Conservation (phyloP, 164 flowering plant genomes). For the Aristolochia fimbriata region DNA sequence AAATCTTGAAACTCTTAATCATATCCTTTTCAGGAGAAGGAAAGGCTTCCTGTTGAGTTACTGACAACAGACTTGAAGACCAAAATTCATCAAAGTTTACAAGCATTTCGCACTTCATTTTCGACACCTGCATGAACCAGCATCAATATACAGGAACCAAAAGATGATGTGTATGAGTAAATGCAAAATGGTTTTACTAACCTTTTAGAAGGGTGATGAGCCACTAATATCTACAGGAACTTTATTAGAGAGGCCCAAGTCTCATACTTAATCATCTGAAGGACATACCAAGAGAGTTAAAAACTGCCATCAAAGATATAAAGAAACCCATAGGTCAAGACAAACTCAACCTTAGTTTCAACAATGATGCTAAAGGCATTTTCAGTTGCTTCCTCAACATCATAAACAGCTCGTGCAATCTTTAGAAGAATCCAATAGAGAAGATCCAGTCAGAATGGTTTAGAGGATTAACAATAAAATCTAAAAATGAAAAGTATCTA, state of each 20-base stretch:
- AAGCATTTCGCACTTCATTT: conserved; percentile 89
- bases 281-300: neutral
- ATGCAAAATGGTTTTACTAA: conserved; percentile 7
- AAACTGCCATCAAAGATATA: no score
- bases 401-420: conserved; percentile 80
- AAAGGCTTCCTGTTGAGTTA: conserved; percentile 19
- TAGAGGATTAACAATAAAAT: no score
- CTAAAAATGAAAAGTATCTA: no score
- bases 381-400: conserved; percentile 90
- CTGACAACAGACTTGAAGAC: conserved; percentile 35
- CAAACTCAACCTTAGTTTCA: conserved; percentile 65
- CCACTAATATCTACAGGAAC: conserved; percentile 79
- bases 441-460: no score
- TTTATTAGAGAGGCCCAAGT: conserved; percentile 66
- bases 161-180: neutral
- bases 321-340: neutral
- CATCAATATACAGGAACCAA: no score
- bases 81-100: conserved; percentile 70
- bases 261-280: conserved; percentile 69
- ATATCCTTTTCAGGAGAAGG: conserved; percentile 22
- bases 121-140: conserved; percentile 51
- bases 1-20: conserved; percentile 42
- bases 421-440: conserved; percentile 11
- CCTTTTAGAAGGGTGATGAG: conserved; percentile 95
- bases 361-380: conserved; percentile 78